phyloP scores from a whole-genome alignment of 257 asterid species.

The Solanum pinnatisectum region DNA sequence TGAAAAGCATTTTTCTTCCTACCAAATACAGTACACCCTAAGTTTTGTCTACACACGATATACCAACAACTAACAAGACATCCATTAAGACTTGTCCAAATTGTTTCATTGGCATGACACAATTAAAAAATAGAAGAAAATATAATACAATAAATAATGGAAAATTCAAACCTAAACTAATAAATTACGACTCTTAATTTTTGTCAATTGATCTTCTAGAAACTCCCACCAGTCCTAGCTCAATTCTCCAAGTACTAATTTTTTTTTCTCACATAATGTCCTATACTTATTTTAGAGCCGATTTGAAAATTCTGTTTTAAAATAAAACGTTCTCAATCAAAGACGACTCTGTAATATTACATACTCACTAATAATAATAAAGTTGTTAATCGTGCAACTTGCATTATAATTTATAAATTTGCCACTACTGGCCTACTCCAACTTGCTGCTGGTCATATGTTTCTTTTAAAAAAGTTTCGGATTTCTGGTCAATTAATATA shows the following conservation, averaged over 20 bases:
- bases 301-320: rapidly evolving
- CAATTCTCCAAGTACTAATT: not conserved
- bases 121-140: not conserved
- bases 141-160: not conserved
- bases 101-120: not conserved
- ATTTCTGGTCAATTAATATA: not conserved
- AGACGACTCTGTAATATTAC: not conserved
- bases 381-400: not conserved
- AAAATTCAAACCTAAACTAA: not conserved
- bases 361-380: not conserved
- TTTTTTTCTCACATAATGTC: not conserved
- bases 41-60: not conserved
- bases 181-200: not conserved
- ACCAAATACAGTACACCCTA: not conserved
- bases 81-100: not conserved
- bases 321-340: not conserved
- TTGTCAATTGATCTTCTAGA: not conserved
- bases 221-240: not conserved
- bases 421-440: not conserved
- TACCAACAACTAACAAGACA: not conserved
- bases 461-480: no score
- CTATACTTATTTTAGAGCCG: rapidly evolving
- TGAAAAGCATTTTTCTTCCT: not conserved
- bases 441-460: not conserved
- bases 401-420: not conserved